Conservation (phyloP, 2,329 filamentous ascomycete genomes). For the Penicillium brevicompactum region DNA sequence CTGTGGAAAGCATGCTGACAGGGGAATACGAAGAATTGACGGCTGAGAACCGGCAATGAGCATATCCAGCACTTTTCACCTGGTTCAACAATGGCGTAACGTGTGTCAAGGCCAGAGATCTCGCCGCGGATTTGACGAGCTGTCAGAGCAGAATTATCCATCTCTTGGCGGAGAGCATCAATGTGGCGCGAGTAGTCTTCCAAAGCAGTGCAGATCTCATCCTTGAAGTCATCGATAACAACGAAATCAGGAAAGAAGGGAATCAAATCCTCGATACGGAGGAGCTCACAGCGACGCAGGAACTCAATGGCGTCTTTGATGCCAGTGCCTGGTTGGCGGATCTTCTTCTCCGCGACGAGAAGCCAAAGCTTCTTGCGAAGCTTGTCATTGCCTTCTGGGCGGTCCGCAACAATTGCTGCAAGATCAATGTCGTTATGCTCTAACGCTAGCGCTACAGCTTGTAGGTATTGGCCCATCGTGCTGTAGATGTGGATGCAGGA, state of each 20-base stretch:
- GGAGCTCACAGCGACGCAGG: constrained; percentile 82
- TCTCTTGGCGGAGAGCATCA: constrained; percentile 83
- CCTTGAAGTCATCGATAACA: constrained; percentile 98
- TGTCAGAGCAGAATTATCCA: constrained; percentile 91
- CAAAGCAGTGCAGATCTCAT: constrained; percentile 91
- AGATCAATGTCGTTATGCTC: constrained; percentile 88
- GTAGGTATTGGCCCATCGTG: constrained; percentile 90
- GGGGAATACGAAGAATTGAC: constrained; percentile 97
- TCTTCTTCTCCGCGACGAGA: constrained; percentile 90
- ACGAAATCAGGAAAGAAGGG: constrained; percentile 99
- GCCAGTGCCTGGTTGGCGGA: constrained; percentile 73
- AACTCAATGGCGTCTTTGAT: constrained; percentile 96
- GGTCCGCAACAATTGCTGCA: constrained; percentile 84
- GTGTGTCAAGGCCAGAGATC: constrained; percentile 79
- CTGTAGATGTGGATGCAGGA: constrained; percentile 98
- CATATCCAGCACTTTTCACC: constrained; percentile 94
- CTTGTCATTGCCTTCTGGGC: constrained; percentile 72
- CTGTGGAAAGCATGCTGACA: constrained; percentile 98
- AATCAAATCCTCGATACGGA: constrained; percentile 94
- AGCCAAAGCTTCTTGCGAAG: constrained; percentile 95
- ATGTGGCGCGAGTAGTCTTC: constrained; percentile 94
- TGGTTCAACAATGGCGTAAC: constrained; percentile 95
- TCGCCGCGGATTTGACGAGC: constrained; percentile 89
- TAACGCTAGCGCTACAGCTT: constrained; percentile 89
- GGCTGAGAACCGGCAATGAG: constrained; percentile 77